Conservation (phyloP, 2,329 filamentous ascomycete genomes). For the Phialophora chinensis region DNA sequence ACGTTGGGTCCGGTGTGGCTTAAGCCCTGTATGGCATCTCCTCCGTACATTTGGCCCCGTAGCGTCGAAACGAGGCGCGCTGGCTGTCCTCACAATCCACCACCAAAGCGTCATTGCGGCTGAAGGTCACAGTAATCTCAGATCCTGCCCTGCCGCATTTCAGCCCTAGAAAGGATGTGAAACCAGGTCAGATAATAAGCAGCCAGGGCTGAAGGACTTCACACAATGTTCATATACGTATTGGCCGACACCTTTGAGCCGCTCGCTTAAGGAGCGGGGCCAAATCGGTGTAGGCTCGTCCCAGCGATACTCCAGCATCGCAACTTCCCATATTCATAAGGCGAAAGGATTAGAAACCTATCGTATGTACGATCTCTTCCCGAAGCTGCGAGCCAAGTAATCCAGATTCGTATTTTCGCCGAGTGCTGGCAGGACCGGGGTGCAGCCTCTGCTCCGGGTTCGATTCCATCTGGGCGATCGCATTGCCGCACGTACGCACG, state of each 20-base stretch:
- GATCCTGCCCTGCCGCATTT: neutral
- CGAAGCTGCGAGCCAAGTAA: neutral
- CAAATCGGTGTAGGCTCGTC: neutral
- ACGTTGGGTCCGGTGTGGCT: neutral
- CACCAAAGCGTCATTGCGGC: constrained; percentile 9
- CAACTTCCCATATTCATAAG: neutral
- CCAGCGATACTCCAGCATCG: neutral
- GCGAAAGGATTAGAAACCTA: neutral
- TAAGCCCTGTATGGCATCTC: neutral
- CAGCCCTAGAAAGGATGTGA: constrained; percentile 9
- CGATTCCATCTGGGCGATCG: neutral
- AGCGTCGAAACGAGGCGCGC: neutral
- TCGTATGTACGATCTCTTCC: neutral
- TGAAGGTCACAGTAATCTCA: constrained; percentile 6
- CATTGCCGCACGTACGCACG: neutral
- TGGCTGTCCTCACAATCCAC: neutral
- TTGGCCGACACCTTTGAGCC: neutral
- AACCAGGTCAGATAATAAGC: constrained; percentile 8
- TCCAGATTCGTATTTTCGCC: neutral
- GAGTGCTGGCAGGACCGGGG: neutral
- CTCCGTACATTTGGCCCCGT: neutral
- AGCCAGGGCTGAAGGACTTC: neutral
- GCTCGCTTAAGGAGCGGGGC: neutral
- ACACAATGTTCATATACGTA: constrained; percentile 1
- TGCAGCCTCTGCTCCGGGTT: neutral